Base-by-base conservation (phyloP, 1,139 yeast species). In the Debaryomyces fabryi region DNA sequence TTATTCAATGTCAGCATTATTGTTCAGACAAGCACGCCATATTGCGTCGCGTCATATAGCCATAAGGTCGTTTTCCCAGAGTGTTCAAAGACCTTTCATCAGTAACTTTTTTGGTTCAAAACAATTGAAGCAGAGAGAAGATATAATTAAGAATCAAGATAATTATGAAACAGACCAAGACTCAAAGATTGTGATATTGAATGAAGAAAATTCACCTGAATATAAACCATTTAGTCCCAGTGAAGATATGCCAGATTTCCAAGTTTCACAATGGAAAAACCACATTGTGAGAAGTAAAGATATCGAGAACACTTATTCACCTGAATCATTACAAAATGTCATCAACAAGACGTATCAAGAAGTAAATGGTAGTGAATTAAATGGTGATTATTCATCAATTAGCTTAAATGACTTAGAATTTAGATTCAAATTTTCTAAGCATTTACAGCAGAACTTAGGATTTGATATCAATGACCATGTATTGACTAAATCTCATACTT, bases 401-500 rank as follows among this genome's bases (percentile, higher is more conserved):
- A 54, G 56, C 35, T 69, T 76, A 49, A 63, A 69, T 41, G 85
- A 86, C 59, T 72, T 88, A 49, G 56, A 66, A n/a, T 63, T 72
- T 49, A 78, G 96, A 60, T 88, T 90, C 60, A 60, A 69, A 24
- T 72, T 83, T 42, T 64, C 83, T 38, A 88, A 86, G 63, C 58
- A 61, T 23, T 71, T 89, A 41, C 91, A 86, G 62, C 67, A 72
- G 45, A 65, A 68, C 25, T 79, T 89, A 49, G 88, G 92, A 7
- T 71, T 85, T 47, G 74, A 81, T 35, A 76, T 91, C 21, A 85
- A 88, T 34, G 97, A 91, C 65, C 74, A 74, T 49, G 68, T 76
- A 38, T 65, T 89, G 23, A 72, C 89, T 2, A 69, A 72, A 49
- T 60, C 85, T 9, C 76, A 72, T 51, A 71, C 76, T 12, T 78